phyloP scores from a whole-genome alignment of 78 protist species.

The Dictyostelium capitatum region DNA sequence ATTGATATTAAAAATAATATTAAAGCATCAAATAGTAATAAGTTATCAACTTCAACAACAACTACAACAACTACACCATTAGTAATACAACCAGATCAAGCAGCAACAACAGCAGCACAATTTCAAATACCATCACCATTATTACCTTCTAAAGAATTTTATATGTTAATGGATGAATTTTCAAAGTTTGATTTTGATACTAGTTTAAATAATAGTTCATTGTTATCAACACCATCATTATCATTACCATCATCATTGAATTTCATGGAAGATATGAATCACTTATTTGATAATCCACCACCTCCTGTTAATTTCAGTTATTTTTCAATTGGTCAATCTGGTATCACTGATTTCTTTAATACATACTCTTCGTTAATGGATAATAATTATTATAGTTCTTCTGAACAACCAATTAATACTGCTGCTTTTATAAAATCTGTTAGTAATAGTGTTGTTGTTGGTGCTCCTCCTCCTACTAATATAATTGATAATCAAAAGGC shows the following conservation, averaged over 20 bases:
- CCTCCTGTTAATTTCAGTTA: too few species aligned
- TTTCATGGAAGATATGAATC: not conserved
- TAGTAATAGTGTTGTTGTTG: not conserved
- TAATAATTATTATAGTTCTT: too few species aligned
- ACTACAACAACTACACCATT: not conserved
- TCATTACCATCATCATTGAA: slow-evolving; percentile 2
- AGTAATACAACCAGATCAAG: slow-evolving; percentile 1
- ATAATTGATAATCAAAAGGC: too few species aligned
- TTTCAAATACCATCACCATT: not conserved
- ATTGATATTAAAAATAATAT: not conserved
- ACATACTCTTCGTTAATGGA: too few species aligned
- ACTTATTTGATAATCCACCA: not conserved
- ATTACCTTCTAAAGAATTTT: not conserved
- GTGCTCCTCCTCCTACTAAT: not conserved
- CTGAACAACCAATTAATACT: too few species aligned
- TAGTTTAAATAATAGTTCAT: not conserved
- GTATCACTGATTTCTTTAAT: too few species aligned
- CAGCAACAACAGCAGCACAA: not conserved
- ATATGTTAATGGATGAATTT: not conserved
- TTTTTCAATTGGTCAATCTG: too few species aligned
- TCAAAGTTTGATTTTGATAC: not conserved
- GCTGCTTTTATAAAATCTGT: not conserved
- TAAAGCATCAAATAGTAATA: not conserved
- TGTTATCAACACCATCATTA: not conserved
- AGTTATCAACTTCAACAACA: not conserved